Evolutionary conservation across 495 filamentous ascomycete species (phyloP), one percentile per base, ranked within the genome.

Genomic region (Durotheca rogersii): DNA sequence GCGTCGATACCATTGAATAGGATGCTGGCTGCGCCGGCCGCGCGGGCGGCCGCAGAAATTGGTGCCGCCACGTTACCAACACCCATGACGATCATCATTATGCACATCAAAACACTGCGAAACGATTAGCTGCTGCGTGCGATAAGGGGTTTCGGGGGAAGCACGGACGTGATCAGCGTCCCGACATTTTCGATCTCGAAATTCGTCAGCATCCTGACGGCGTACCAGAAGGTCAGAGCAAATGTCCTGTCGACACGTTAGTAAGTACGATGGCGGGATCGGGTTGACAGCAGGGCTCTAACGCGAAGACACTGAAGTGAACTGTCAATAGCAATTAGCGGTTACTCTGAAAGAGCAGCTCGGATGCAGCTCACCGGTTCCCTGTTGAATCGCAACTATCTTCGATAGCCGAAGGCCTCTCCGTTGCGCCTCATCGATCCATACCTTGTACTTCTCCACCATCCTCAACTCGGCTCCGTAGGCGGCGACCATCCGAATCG

Each of bases 401-500:
- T 78, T 78, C 2, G 75, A 72, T 49, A 72, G 68, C 43, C 69
- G 75, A 32, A 76, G 56, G 0, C 83, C 84, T 20, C 77, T 71
- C 10, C 66, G 70, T 11, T 70, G 75, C 2, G 83, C 76, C 47
- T 83, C 77, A 29, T 81, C 73, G 4, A 88, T 69, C 74, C 79
- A 82, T 0, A 59, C 62, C 2, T 66, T 49, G 58, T 84, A 85
- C 42, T 73, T 76, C 21, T 54, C 69, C 1, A 72, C 62, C 58
- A 84, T 74, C 42, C 75, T 78, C 10, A 55, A 53, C 53, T 85
- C 80, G 0, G 82, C 83, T 14, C 83, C 81, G 48, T 81, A 85
- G 6, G 83, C 84, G 18, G 77, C 73, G 30, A 86, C 69, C 66
- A 85, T 84, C 31, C 81, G 64, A 15, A 84, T 72, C 2, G 78